phyloP scores from a whole-genome alignment of 495 filamentous ascomycete species.

The Penicillium tannophilum region DNA sequence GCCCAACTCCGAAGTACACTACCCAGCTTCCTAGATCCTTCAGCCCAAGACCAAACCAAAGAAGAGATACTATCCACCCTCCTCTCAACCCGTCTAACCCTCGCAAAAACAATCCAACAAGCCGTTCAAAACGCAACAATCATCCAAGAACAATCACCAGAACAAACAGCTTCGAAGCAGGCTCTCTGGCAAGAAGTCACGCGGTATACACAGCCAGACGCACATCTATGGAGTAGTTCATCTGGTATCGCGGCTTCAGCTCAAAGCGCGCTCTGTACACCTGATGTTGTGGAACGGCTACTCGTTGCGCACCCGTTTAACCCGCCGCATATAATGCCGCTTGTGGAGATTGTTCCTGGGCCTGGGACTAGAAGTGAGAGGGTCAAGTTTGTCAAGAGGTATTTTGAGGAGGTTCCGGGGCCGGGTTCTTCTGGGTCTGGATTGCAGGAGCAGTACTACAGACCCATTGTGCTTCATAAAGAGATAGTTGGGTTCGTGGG shows the following conservation, averaged over 20 bases:
- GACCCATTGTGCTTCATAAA: conserved; percentile 54
- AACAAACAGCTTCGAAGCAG: conserved; percentile 53
- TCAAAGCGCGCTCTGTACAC: conserved; percentile 34
- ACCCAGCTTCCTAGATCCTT: conserved; percentile 29
- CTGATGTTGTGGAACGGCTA: conserved; percentile 48
- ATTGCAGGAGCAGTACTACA: conserved; percentile 19
- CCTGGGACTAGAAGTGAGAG: conserved; percentile 37
- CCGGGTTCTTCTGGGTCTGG: conserved; percentile 15
- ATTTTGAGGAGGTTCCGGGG: conserved; percentile 49
- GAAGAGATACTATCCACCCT: conserved; percentile 27
- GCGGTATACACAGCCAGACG: conserved; percentile 30
- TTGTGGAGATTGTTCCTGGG: conserved; percentile 61
- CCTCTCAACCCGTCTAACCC: conserved; percentile 32
- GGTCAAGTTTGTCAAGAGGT: conserved; percentile 48
- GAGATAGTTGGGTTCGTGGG: conserved; percentile 57
- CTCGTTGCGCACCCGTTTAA: conserved; percentile 65
- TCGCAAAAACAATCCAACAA: conserved; percentile 25
- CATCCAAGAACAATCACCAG: conserved; percentile 62
- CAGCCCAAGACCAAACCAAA: conserved; percentile 17
- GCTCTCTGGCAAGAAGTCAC: conserved; percentile 53
- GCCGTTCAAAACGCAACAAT: conserved; percentile 31
- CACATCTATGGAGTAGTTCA: conserved; percentile 59
- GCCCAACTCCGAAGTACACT: conserved; percentile 45
- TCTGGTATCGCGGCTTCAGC: conserved; percentile 56
- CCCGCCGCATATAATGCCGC: conserved; percentile 63